Base-by-base conservation (phyloP, 306 rosid species). In the Prunus davidiana region DNA sequence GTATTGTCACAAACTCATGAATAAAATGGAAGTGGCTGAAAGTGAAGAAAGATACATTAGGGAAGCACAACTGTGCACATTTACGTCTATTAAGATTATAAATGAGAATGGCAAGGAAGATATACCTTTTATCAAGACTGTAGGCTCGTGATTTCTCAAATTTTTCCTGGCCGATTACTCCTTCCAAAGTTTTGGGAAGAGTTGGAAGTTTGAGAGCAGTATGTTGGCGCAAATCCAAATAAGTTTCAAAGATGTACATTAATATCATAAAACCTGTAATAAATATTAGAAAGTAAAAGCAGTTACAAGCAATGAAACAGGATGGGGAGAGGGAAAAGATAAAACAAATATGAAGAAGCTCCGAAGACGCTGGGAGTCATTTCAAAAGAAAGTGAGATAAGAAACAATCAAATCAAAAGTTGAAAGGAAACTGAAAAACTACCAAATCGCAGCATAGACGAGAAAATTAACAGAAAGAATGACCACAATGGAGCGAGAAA, bases 51-150 rank as follows among this genome's bases (percentile, higher is more conserved):
- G 49, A 70, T 18, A 15, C 64, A 72, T 66, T 47, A 76, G 73
- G 28, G 11, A 70, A 57, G 19, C 28, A 63, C 24, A 30, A 38
- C 76, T 10, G 1, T 5, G 27, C 20, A 58, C 0, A 5, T 10
- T 6, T 25, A 41, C 43, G 1, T 5, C 61, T 3, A 24, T 9
- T 9, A 56, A 56, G 14, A 22, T 28, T 41, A 32, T 14, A n/a
- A 43, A 43, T 41, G 25, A 45, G 43, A 55, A 58, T 4, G 22
- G 57, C 2, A 72, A 49, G 75, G 64, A 19, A 63, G 38, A 51
- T 78, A 62, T 82, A 92, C 98, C 98, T 95, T 85, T 92, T 95
- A 83, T 95, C 99, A 77, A 95, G 90, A 87, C 97, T 89, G 76
- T 95, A 95, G 73, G 97, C 96, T 71, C 93, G 91, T 51, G 99